These are phyloP conservation scores for Blastomyces percursus DNA, from an alignment of 2,329 filamentous ascomycete genomes.

Conservation along the genomic window DNA sequence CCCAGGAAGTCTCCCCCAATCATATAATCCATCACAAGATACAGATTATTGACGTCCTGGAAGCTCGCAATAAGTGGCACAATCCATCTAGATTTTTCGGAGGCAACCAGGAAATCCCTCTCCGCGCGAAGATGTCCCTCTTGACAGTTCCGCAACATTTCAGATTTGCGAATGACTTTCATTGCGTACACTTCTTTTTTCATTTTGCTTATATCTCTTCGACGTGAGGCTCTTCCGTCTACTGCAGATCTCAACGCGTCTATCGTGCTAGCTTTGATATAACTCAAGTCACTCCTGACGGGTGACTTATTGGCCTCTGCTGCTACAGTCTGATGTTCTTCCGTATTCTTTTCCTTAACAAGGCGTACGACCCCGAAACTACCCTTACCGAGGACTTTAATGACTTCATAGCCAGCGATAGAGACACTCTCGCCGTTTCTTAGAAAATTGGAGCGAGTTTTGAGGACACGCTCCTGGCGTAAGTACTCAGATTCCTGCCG, in stretches of 20 bases:
- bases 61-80: conserved; percentile 82
- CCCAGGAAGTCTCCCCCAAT: conserved; percentile 89
- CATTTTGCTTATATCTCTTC: conserved; percentile 22
- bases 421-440: conserved; percentile 40
- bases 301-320: conserved; percentile 13
- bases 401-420: conserved; percentile 60
- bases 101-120: conserved; percentile 79
- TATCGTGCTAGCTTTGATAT: conserved; percentile 13
- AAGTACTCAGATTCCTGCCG: conserved; percentile 62
- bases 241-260: conserved; percentile 17
- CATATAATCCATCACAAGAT: conserved; percentile 98
- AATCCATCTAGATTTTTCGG: conserved; percentile 81
- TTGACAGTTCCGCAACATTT: conserved; percentile 83
- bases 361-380: conserved; percentile 89
- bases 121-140: conserved; percentile 88
- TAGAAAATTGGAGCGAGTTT: conserved; percentile 44
- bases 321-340: conserved; percentile 1
- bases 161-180: conserved; percentile 92
- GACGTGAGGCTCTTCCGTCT: conserved; percentile 20
- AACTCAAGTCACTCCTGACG: conserved; percentile 10
- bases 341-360: conserved; percentile 53
- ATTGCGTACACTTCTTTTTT: conserved; percentile 70
- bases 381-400: conserved; percentile 80
- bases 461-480: conserved; percentile 60
- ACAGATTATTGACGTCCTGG: conserved; percentile 72